These are phyloP conservation scores for Neoascochyta sp. DNA, from an alignment of 2,329 filamentous ascomycete genomes.

Conservation along the genomic window DNA sequence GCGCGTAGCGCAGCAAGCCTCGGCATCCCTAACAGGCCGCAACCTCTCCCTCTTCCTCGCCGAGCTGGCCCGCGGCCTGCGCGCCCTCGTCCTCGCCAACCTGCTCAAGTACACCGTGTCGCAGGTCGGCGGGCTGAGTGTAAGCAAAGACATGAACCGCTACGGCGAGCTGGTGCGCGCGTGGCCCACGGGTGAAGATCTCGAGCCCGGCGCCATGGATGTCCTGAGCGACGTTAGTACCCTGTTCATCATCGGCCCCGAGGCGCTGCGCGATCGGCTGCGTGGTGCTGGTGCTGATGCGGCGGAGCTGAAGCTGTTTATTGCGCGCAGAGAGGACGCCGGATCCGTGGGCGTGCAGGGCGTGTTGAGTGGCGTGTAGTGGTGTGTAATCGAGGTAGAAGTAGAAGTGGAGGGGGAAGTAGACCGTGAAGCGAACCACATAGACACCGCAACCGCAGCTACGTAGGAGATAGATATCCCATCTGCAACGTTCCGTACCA, in stretches of 20 bases:
- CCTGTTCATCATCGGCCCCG: constrained; percentile 81
- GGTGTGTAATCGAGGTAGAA: too few species aligned
- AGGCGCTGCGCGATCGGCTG: constrained; percentile 51
- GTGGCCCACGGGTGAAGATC: constrained; percentile 66
- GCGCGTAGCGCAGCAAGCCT: constrained; percentile 60
- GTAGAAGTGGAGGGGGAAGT: too few species aligned
- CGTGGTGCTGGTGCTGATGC: constrained; percentile 46
- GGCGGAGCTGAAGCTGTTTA: constrained; percentile 71
- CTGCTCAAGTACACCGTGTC: constrained; percentile 93
- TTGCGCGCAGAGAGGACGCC: constrained; percentile 80
- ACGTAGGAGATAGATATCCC: too few species aligned
- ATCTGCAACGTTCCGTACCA: too few species aligned
- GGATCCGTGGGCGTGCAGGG: constrained; percentile 77
- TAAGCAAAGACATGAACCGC: constrained; percentile 91
- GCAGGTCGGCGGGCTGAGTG: constrained; percentile 88
- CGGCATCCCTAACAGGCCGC: constrained; percentile 71
- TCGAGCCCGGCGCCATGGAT: constrained; percentile 60
- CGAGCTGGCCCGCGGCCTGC: constrained; percentile 77
- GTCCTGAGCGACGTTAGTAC: constrained; percentile 90
- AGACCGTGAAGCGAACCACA: too few species aligned
- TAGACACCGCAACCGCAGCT: too few species aligned
- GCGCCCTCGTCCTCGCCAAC: constrained; percentile 79
- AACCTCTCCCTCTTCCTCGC: constrained; percentile 80
- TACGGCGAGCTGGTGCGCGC: constrained; percentile 82
- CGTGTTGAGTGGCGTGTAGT: constrained; percentile 60